phyloP scores from a whole-genome alignment of 305 asterid genomes.

The Fraxinus paxiana region DNA sequence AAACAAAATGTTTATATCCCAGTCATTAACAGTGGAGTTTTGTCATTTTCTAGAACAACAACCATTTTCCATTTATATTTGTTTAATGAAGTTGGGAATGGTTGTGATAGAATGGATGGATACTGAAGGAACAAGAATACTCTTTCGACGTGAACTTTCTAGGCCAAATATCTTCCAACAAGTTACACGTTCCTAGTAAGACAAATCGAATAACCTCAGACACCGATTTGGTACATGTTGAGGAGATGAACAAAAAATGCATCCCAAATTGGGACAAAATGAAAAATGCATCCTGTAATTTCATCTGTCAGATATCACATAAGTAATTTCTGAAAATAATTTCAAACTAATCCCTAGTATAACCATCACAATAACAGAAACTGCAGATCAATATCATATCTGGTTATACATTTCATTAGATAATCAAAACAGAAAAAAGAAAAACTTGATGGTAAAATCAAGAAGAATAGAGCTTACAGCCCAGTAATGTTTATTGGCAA shows the following conservation, averaged over 20 bases:
- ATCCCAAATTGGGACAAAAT: too few species aligned
- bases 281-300: neutral
- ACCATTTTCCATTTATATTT: neutral
- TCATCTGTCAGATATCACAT: neutral
- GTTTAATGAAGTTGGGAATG: neutral
- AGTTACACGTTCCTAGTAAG: neutral
- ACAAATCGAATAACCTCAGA: neutral
- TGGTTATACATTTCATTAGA: neutral
- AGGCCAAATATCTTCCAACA: neutral
- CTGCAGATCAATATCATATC: neutral
- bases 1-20: neutral
- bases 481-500: conserved; percentile 92
- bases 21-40: neutral
- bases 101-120: neutral
- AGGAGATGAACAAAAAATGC: neutral
- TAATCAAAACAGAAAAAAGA: neutral
- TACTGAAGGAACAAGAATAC: neutral
- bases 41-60: neutral
- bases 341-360: neutral
- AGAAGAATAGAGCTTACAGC: conserved; percentile 54
- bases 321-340: neutral
- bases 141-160: neutral
- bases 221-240: neutral
- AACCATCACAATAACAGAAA: neutral
- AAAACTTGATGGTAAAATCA: neutral